phyloP scores from a whole-genome alignment of 768 basidiomycete species.

The Gloeostereum incarnatum region DNA sequence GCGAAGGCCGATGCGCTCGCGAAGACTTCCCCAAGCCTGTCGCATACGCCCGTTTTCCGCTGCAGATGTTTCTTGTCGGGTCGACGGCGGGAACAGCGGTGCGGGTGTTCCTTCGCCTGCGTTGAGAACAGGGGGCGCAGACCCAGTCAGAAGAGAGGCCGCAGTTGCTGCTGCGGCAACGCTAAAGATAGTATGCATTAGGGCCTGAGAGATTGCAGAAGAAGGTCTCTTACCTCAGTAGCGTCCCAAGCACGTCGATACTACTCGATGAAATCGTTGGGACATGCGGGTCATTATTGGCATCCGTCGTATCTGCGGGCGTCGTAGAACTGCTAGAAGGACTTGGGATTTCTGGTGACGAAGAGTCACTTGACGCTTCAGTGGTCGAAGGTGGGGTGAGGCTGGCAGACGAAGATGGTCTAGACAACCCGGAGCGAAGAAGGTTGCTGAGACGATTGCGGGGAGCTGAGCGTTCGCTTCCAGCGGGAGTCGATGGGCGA shows the following conservation, averaged over 20 bases:
- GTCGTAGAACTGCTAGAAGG: conserved; percentile 1
- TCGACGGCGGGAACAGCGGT: background rate
- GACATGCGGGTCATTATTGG: background rate
- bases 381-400: too few relatives aligned
- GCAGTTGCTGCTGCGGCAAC: conserved; percentile 92
- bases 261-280: conserved; percentile 54
- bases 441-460: conserved; percentile 26
- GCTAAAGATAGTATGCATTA: conserved; percentile 25
- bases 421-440: conserved; percentile 23
- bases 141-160: conserved; percentile 71
- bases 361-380: too few relatives aligned
- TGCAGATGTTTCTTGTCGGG: background rate
- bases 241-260: conserved; percentile 76
- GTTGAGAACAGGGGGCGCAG: conserved; percentile 54
- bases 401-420: conserved; percentile 11
- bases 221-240: conserved; percentile 51
- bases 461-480: conserved; percentile 10
- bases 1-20: conserved; percentile 63
- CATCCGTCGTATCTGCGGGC: background rate
- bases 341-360: conserved; percentile 4
- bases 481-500: conserved; percentile 20
- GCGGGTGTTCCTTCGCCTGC: conserved; percentile 39
- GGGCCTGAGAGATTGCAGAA: background rate
- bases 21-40: conserved; percentile 57
- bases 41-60: conserved; percentile 35